Conservation (phyloP, 2,329 filamentous ascomycete species). For the Penicillium fuscoglaucum region DNA sequence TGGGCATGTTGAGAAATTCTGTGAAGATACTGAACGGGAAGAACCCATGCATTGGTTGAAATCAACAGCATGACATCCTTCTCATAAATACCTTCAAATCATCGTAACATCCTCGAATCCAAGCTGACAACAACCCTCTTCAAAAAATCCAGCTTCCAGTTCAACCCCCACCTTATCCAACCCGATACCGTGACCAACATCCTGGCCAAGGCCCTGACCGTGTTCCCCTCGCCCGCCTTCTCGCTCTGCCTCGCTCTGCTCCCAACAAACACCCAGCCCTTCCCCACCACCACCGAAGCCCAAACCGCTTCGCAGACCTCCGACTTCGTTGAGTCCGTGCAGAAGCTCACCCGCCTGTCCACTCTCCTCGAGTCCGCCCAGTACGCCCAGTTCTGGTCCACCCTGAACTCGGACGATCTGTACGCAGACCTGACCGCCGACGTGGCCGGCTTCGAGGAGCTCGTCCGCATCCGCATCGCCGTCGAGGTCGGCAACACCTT, state of each 20-base stretch:
- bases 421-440: constrained; percentile 96
- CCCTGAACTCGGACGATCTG: constrained; percentile 87
- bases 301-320: constrained; percentile 42
- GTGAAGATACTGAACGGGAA: constrained; percentile 68
- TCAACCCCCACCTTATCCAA: constrained; percentile 97
- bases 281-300: constrained; percentile 53
- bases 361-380: constrained; percentile 85
- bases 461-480: constrained; percentile 86
- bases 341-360: constrained; percentile 82
- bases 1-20: constrained; percentile 64
- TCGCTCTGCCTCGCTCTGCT: constrained; percentile 91
- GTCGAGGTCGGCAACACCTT: constrained; percentile 79
- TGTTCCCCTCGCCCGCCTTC: constrained; percentile 97
- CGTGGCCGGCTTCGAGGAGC: constrained; percentile 90
- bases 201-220: constrained; percentile 94
- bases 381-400: constrained; percentile 91
- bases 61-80: constrained; percentile 7
- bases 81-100: not conserved
- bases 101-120: not conserved
- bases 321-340: constrained; percentile 78
- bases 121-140: constrained; percentile 12
- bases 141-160: constrained; percentile 77
- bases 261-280: constrained; percentile 74
- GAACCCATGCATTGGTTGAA: constrained; percentile 19
- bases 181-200: constrained; percentile 98